Percentiles rank a stretch among this genome's conserved stretches.
Evolutionary conservation across 1,139 yeast genomes (phyloP).

Genomic region (Hyphopichia wangnamkhiaoensis): DNA sequence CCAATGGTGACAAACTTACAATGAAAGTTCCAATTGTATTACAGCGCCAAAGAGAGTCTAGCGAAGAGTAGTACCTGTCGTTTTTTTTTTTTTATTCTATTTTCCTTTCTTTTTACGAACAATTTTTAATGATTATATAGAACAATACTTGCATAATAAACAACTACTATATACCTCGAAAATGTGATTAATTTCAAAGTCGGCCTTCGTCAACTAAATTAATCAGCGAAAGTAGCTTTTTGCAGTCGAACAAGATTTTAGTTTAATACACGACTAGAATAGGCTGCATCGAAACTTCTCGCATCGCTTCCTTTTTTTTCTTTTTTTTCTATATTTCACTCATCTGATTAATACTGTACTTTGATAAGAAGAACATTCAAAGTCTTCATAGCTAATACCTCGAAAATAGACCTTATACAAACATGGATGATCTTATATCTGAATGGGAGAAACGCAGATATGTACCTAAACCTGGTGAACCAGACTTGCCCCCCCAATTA

Average conservation of each 20-base stretch:
- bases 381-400: no score
- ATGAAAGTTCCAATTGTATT: slow-evolving; percentile 35
- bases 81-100: neutral
- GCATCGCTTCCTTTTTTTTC: slow-evolving; percentile 1
- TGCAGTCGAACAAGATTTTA: no score
- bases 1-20: slow-evolving; percentile 27
- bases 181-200: no score
- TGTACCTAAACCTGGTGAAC: slow-evolving; percentile 76
- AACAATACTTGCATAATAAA: no score
- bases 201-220: no score
- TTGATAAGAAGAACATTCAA: no score
- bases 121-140: neutral
- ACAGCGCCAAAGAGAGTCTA: slow-evolving; percentile 11
- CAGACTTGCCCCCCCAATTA: slow-evolving; percentile 81
- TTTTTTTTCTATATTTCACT: neutral
- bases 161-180: no score
- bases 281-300: neutral
- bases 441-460: slow-evolving; percentile 61
- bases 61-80: no score
- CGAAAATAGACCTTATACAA: no score
- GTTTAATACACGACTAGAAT: no score
- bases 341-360: no score
- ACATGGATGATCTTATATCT: slow-evolving; percentile 25
- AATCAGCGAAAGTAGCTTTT: no score
- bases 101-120: neutral